Evolutionary conservation across 192 early-diverging fungal genomes (phyloP), one percentile per base, ranked within the genome.

Genomic region (Coemansia sp.): DNA sequence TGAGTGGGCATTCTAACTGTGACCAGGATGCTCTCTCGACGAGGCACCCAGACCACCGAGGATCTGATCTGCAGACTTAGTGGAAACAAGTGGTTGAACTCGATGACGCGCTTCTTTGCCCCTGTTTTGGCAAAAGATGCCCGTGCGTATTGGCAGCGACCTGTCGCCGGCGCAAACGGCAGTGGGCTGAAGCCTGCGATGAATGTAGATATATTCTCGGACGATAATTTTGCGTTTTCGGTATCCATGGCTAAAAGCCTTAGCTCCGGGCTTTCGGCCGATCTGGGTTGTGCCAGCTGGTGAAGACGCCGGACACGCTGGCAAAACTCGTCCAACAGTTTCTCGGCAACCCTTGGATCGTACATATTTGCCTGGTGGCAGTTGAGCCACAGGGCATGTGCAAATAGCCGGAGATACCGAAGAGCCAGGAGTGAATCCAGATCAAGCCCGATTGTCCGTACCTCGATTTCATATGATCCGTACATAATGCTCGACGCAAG

Each of bases 21-120:
- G 20, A 74, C 64, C 2, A 64, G 25, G 0, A 80, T 46, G 4
- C 46, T 45, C 11, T 55, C 36, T n/a, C 65, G 52, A 24, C 45
- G 77, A 10, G 45, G 25, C 1, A 69, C 57, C 77, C 77, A 80
- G 0, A 20, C 35, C 11, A 80, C 34, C 0, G 56, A 55, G 1
- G 68, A 65, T 1, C 35, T 19, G 28, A 74, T 27, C 28, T 60
- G 29, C 4, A 80, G 29, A 28, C 48, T 42, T n/a, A 74, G 58
- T 16, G 77, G 77, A 27, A 80, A 80, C 25, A 64, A n/a, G 36
- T 80, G 68, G 62, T 74, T 74, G 36, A 64, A 74, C 56, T 80
- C 68, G 1, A 57, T 30, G 1, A 68, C 34, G 10, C 59, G 64
- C n/a, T 36, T 27, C 1, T 52, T 25, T 29, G 55, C 16, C 6